These are phyloP conservation scores for Zelopaecilomyces penicillatus DNA, from an alignment of 2,329 filamentous ascomycete species.

Conservation along the genomic window DNA sequence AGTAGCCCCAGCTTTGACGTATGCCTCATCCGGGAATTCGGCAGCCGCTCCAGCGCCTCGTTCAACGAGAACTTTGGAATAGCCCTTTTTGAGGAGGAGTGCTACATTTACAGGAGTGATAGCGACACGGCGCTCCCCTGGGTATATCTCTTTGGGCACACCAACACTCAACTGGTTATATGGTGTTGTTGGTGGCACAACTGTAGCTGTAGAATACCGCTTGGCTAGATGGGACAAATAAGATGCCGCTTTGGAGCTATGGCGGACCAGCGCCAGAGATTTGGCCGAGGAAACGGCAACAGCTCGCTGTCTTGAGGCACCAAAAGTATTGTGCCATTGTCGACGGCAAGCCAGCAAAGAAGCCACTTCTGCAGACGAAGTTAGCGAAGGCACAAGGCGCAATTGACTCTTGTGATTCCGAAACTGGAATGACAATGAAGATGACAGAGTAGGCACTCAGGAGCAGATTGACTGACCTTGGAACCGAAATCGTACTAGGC, in stretches of 20 bases:
- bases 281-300: conserved; percentile 19
- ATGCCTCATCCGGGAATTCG: conserved; percentile 69
- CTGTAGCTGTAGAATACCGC: conserved; percentile 25
- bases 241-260: conserved; percentile 26
- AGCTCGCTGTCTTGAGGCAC: conserved; percentile 19
- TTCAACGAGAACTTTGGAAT: conserved; percentile 68
- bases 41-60: conserved; percentile 70
- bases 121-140: conserved; percentile 73
- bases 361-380: conserved; percentile 11
- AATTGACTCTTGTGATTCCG: too few relatives aligned
- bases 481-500: conserved; percentile 16
- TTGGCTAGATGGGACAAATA: conserved; percentile 15
- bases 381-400: not conserved
- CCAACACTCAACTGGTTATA: conserved; percentile 69
- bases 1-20: conserved; percentile 69
- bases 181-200: conserved; percentile 42
- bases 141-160: conserved; percentile 69
- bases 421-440: too few relatives aligned
- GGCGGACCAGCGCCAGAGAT: conserved; percentile 30
- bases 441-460: too few relatives aligned
- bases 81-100: conserved; percentile 78
- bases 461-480: conserved; percentile 13
- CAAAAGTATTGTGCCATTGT: conserved; percentile 31
- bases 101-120: conserved; percentile 78
- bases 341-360: conserved; percentile 18